These are phyloP conservation scores for Clonostachys rosea DNA, from an alignment of 2,329 filamentous ascomycete species.

Conservation along the genomic window DNA sequence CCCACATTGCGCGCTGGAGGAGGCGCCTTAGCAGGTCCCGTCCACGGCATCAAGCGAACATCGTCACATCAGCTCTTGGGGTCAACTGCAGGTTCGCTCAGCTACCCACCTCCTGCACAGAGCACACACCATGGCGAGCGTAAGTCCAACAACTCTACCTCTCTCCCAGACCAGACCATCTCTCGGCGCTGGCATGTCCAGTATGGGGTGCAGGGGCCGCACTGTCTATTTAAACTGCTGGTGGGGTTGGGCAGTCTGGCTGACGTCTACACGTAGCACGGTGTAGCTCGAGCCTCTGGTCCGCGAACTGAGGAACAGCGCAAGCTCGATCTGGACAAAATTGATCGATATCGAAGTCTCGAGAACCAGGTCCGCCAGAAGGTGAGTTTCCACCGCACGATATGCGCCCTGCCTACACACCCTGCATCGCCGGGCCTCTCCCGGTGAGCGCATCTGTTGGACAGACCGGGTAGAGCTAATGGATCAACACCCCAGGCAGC, in stretches of 20 bases:
- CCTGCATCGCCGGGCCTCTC: not conserved
- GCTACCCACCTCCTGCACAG: not conserved
- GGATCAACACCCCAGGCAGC: conserved; percentile 18
- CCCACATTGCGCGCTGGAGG: no score
- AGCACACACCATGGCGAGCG: conserved; percentile 2
- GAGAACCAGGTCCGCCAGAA: conserved; percentile 64
- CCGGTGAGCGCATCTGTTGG: not conserved
- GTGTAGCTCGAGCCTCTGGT: conserved; percentile 65
- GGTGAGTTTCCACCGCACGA: conserved; percentile 29
- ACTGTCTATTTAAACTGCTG: no score
- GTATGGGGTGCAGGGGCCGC: no score
- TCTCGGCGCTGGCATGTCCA: no score
- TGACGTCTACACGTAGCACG: conserved; percentile 45
- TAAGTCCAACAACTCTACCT: not conserved
- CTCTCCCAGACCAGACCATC: not conserved
- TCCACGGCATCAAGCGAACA: no score
- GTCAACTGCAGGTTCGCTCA: not conserved
- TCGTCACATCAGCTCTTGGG: not conserved
- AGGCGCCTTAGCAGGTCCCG: no score
- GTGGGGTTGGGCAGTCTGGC: not conserved
- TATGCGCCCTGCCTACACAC: not conserved
- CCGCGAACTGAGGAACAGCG: conserved; percentile 64
- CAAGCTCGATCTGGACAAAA: conserved; percentile 69
- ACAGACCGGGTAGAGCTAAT: not conserved
- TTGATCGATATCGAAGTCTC: conserved; percentile 68